A percentile compares a stretch with the other conserved stretches of the same genome.
Evolutionary conservation across 2,329 filamentous ascomycete species (phyloP).

Genomic region (Simplicillium sp.): DNA sequence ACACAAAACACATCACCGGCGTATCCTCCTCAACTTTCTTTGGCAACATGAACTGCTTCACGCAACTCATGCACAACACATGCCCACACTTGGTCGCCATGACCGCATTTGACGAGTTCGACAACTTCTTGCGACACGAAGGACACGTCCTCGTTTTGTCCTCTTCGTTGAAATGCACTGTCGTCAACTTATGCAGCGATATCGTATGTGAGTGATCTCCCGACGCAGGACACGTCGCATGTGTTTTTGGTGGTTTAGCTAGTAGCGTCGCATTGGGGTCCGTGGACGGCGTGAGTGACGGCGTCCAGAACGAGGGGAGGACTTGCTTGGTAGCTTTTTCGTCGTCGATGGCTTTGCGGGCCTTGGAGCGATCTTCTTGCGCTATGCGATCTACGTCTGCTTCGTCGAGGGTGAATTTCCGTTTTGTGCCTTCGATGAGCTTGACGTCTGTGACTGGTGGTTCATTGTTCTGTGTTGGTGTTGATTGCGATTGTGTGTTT

Average conservation of each 20-base stretch:
- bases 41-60: constrained; percentile 70
- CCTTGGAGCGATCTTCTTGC: constrained; percentile 58
- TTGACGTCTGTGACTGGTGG: no score
- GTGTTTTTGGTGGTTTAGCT: constrained; percentile 37
- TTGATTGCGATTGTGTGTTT: no score
- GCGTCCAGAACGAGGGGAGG: constrained; percentile 88
- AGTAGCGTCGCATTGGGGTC: constrained; percentile 34
- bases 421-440: constrained; percentile 36
- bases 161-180: constrained; percentile 69
- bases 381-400: constrained; percentile 65
- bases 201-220: constrained; percentile 60
- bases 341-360: constrained; percentile 59
- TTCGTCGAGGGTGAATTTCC: constrained; percentile 68
- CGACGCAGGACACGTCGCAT: constrained; percentile 70
- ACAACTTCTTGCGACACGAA: constrained; percentile 72
- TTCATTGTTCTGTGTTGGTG: no score
- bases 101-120: constrained; percentile 73
- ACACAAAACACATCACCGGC: constrained; percentile 64
- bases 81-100: constrained; percentile 85
- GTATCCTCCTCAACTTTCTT: constrained; percentile 35
- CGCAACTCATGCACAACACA: constrained; percentile 78
- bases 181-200: constrained; percentile 68
- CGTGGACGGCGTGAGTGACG: constrained; percentile 61
- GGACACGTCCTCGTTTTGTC: constrained; percentile 55
- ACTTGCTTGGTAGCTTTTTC: constrained; percentile 47